phyloP scores from a whole-genome alignment of 2,329 filamentous ascomycete species.

The Fusarium miscanthi region DNA sequence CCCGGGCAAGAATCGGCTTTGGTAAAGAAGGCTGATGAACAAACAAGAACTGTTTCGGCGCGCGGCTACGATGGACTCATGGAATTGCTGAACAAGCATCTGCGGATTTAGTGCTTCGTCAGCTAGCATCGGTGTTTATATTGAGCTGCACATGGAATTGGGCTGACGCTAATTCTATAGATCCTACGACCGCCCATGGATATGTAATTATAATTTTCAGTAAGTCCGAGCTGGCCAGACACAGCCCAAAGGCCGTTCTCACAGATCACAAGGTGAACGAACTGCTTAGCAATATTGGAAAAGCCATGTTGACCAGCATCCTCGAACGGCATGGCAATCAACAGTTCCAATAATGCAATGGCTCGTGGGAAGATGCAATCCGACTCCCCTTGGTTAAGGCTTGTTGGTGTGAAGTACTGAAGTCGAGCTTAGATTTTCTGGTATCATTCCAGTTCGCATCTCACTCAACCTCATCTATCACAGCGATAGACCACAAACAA shows the following conservation, averaged over 20 bases:
- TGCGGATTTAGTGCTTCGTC: constrained; percentile 21
- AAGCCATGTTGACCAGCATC: neutral
- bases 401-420: neutral
- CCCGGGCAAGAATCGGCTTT: neutral
- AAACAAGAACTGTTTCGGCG: neutral
- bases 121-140: constrained; percentile 2
- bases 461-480: neutral
- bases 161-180: neutral
- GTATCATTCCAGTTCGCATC: neutral
- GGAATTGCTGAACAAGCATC: constrained; percentile 10
- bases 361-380: neutral
- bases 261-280: neutral
- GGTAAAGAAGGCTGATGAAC: neutral
- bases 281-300: neutral
- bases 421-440: neutral
- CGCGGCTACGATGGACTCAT: neutral
- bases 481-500: neutral
- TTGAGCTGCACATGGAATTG: neutral
- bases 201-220: neutral
- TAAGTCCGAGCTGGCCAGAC: neutral
- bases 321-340: neutral
- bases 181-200: neutral
- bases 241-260: neutral
- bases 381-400: neutral
- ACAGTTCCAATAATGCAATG: neutral